Conservation (phyloP, 352 stramenopile genomes). For the Peronospora farinosa region DNA sequence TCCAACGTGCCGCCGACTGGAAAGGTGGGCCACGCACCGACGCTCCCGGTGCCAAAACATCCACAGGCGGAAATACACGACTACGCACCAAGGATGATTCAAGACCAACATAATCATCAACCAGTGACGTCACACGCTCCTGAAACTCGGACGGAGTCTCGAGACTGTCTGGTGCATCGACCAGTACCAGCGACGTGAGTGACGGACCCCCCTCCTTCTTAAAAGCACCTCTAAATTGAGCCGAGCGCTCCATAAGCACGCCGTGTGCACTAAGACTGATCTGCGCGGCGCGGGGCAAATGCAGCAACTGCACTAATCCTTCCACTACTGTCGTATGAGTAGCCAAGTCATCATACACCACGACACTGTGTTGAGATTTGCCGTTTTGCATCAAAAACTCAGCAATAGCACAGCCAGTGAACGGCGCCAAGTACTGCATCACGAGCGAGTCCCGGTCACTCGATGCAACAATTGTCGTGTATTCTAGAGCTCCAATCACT, state of each 20-base stretch:
- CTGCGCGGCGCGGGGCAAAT: conserved; percentile 50
- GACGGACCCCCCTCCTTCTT: conserved; percentile 35
- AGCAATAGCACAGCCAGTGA: conserved; percentile 63
- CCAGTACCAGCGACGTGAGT: conserved; percentile 62
- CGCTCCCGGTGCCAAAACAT: conserved; percentile 51
- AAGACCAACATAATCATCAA: conserved; percentile 60
- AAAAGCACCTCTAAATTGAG: conserved; percentile 41
- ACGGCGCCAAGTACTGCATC: conserved; percentile 77
- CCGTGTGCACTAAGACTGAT: conserved; percentile 61
- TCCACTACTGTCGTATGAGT: conserved; percentile 71
- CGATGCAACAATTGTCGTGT: conserved; percentile 66
- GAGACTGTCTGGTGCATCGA: conserved; percentile 49
- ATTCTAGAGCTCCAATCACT: conserved; percentile 31
- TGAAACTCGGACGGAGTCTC: conserved; percentile 54
- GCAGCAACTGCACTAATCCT: conserved; percentile 63
- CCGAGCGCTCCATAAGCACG: conserved; percentile 74
- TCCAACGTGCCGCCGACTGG: conserved; percentile 70
- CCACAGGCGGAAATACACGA: conserved; percentile 64
- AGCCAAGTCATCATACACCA: conserved; percentile 77
- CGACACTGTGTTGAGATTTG: conserved; percentile 44
- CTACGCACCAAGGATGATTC: conserved; percentile 39
- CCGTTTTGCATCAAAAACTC: conserved; percentile 63
- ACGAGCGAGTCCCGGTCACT: conserved; percentile 63
- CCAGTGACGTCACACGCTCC: conserved; percentile 58
- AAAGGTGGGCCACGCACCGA: conserved; percentile 72